Evolutionary conservation across 345 rosid genomes (phyloP).

Genomic region (Physaria fendleri): DNA sequence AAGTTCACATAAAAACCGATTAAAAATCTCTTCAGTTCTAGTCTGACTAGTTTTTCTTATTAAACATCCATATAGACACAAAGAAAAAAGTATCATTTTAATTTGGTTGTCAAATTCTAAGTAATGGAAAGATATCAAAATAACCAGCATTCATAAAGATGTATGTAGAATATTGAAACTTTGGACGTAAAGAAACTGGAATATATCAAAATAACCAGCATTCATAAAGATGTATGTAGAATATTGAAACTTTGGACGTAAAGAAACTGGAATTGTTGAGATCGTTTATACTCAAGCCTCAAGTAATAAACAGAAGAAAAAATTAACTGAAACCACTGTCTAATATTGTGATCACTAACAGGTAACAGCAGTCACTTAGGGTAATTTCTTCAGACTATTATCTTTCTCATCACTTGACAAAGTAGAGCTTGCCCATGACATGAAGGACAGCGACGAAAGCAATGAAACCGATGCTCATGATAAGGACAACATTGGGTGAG

Average conservation of each 20-base stretch:
- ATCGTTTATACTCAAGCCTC: conserved; percentile 9
- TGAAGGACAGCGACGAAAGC: conserved; percentile 86
- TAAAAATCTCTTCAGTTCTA: no score
- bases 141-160: neutral
- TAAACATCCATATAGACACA: no score
- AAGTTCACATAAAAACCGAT: no score
- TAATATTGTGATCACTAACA: conserved; percentile 16
- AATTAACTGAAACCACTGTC: conserved; percentile 4
- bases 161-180: neutral
- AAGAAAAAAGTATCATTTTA: no score
- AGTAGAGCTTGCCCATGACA: conserved; percentile 74
- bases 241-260: neutral
- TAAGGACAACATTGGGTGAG: conserved; percentile 77
- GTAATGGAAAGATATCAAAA: neutral
- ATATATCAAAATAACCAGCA: neutral
- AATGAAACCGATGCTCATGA: conserved; percentile 95
- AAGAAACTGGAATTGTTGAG: neutral
- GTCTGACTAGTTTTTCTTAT: no score
- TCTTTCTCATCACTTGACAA: no score
- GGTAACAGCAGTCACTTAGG: neutral
- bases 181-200: neutral
- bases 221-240: neutral
- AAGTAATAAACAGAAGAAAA: conserved; percentile 5
- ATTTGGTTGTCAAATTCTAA: no score
- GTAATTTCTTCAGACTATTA: neutral